These are phyloP conservation scores for Picochlorum sp. DNA, from an alignment of 139 green algal species.

Conservation along the genomic window DNA sequence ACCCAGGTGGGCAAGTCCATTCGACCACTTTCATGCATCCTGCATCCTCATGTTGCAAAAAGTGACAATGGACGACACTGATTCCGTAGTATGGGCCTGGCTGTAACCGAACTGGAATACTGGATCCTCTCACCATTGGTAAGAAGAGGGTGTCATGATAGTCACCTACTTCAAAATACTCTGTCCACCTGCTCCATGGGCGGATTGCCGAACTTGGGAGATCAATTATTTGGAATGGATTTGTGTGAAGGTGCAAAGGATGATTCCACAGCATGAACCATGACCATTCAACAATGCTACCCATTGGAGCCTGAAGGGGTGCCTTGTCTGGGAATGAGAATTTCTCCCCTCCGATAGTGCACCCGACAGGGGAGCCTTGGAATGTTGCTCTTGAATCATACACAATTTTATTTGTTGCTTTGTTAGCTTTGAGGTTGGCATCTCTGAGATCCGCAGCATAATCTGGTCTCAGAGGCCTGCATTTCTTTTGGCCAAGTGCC, in stretches of 20 bases:
- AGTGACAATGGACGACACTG: background rate
- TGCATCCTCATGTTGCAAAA: constrained; percentile 1
- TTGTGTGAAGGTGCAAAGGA: constrained; percentile 1
- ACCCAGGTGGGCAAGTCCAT: background rate
- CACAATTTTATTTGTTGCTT: background rate
- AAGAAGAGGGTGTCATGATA: constrained; percentile 1
- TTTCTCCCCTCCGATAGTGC: constrained; percentile 1
- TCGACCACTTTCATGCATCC: constrained; percentile 11
- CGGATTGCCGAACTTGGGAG: background rate
- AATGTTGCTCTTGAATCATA: constrained; percentile 3
- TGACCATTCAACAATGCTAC: background rate
- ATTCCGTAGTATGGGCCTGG: background rate
- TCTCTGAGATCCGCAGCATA: constrained; percentile 5
- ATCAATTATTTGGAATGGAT: constrained; percentile 2
- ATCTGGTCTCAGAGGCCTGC: background rate
- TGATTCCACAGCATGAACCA: background rate
- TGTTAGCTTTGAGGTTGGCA: background rate
- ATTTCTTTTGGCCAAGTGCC: constrained; percentile 2
- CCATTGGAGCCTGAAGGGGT: background rate
- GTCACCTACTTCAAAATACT: constrained; percentile 6
- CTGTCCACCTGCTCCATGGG: background rate
- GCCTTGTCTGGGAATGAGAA: constrained; percentile 1
- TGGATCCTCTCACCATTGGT: constrained; percentile 1
- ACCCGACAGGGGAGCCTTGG: background rate
- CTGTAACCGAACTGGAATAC: background rate